Percentiles rank a stretch among this genome's conserved stretches.
phyloP scores from a whole-genome alignment of 2,329 filamentous ascomycete species.

The Rutstroemia sp. region DNA sequence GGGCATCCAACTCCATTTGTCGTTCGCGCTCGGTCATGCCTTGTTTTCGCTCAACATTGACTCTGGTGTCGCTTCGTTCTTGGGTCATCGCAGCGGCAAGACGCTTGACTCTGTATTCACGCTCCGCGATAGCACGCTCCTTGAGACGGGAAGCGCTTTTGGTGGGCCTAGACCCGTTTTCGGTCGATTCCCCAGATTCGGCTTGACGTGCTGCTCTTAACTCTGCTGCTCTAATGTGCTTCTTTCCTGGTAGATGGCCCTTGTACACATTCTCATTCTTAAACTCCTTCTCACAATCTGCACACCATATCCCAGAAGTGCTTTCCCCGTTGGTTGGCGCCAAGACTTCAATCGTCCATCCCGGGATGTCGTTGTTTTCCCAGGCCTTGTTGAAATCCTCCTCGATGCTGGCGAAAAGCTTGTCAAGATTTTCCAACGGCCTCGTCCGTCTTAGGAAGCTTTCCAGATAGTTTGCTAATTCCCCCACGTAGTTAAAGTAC shows the following conservation, averaged over 20 bases:
- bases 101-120: slow-evolving; percentile 76
- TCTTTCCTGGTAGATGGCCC: slow-evolving; percentile 80
- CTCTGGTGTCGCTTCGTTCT: slow-evolving; percentile 79
- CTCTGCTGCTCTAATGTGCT: slow-evolving; percentile 80
- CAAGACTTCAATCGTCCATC: slow-evolving; percentile 58
- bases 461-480: slow-evolving; percentile 77
- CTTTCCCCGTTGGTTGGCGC: slow-evolving; percentile 20
- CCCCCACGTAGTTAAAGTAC: slow-evolving; percentile 84
- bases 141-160: slow-evolving; percentile 52
- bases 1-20: slow-evolving; percentile 83
- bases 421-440: slow-evolving; percentile 79
- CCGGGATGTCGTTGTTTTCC: slow-evolving; percentile 70
- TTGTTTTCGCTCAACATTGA: slow-evolving; percentile 93
- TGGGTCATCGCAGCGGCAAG: slow-evolving; percentile 77
- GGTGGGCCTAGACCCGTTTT: slow-evolving; percentile 24
- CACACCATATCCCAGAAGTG: slow-evolving; percentile 73
- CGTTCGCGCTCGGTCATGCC: slow-evolving; percentile 97
- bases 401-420: slow-evolving; percentile 68
- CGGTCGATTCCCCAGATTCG: slow-evolving; percentile 28
- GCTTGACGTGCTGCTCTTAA: slow-evolving; percentile 45
- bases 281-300: slow-evolving; percentile 90
- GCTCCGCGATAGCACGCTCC: slow-evolving; percentile 82
- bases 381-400: slow-evolving; percentile 78
- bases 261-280: slow-evolving; percentile 94
- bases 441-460: slow-evolving; percentile 77